A percentile compares a stretch with the other conserved stretches of the same genome.
These are phyloP conservation scores for Zygosaccharomyces sapae DNA, from an alignment of 1,139 yeast species.

Conservation along the genomic window DNA sequence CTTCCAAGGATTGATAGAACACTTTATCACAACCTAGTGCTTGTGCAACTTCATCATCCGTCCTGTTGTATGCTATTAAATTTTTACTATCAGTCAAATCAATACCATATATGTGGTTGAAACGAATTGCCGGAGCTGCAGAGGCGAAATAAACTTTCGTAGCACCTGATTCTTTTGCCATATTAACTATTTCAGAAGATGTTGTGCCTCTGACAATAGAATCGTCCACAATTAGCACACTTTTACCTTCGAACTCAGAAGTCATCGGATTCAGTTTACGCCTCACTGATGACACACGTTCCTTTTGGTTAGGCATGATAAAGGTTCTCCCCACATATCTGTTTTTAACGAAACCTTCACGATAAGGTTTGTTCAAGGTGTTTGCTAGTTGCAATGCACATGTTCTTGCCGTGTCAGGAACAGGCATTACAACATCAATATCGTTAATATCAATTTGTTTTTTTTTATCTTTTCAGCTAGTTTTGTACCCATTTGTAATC, in stretches of 20 bases:
- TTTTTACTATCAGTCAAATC: slow-evolving; percentile 96
- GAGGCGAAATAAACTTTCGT: slow-evolving; percentile 89
- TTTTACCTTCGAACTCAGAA: slow-evolving; percentile 78
- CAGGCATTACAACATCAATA: slow-evolving; percentile 94
- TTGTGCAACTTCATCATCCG: slow-evolving; percentile 66
- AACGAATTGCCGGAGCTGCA: slow-evolving; percentile 95
- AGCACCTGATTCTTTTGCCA: slow-evolving; percentile 99
- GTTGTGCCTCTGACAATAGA: slow-evolving; percentile 98
- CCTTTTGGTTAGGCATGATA: slow-evolving; percentile 96
- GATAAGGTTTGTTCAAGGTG: slow-evolving; percentile 70
- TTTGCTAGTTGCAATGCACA: slow-evolving; percentile 93
- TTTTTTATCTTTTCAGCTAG: slow-evolving; percentile 66
- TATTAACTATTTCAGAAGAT: slow-evolving; percentile 88
- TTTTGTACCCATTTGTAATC: slow-evolving; percentile 91
- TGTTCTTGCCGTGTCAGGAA: slow-evolving; percentile 95
- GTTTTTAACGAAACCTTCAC: slow-evolving; percentile 96
- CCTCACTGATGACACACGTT: slow-evolving; percentile 89
- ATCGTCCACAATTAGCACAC: slow-evolving; percentile 92
- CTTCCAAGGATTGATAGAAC: slow-evolving; percentile 80
- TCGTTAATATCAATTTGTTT: slow-evolving; percentile 46
- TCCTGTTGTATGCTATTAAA: slow-evolving; percentile 77
- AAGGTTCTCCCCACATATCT: slow-evolving; percentile 96
- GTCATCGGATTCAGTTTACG: slow-evolving; percentile 95
- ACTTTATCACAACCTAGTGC: slow-evolving; percentile 92
- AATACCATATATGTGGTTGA: slow-evolving; percentile 93